Conservation (phyloP, 2,329 filamentous ascomycete genomes). For the Pseudogymnoascus sp. region DNA sequence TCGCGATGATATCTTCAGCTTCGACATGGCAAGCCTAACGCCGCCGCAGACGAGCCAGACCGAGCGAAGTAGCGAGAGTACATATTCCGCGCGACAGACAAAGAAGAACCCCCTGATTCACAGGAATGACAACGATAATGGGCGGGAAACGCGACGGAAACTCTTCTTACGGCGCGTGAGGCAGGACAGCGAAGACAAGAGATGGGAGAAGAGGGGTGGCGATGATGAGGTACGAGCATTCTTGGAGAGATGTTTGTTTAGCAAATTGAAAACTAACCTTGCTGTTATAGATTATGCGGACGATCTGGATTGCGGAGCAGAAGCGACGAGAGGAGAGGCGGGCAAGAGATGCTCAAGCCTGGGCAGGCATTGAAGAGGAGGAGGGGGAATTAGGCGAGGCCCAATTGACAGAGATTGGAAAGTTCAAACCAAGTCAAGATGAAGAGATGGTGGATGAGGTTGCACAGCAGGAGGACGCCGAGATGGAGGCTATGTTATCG, state of each 20-base stretch:
- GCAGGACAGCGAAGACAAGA: slow-evolving; percentile 49
- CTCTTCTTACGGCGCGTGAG: slow-evolving; percentile 62
- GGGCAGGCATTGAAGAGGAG: slow-evolving; percentile 21
- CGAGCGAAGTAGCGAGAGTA: neutral
- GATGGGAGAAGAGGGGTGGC: slow-evolving; percentile 52
- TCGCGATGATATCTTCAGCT: slow-evolving; percentile 1
- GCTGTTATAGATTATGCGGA: slow-evolving; percentile 27
- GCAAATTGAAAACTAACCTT: neutral
- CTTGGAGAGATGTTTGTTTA: neutral
- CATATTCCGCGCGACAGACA: neutral
- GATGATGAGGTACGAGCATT: slow-evolving; percentile 45
- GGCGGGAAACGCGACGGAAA: slow-evolving; percentile 54
- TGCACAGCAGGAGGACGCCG: slow-evolving; percentile 43
- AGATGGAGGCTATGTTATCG: slow-evolving; percentile 49
- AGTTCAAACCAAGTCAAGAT: slow-evolving; percentile 15
- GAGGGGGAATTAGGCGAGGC: slow-evolving; percentile 16
- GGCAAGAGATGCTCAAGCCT: slow-evolving; percentile 23
- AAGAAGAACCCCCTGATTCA: slow-evolving; percentile 57
- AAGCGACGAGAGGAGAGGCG: slow-evolving; percentile 26
- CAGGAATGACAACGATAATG: slow-evolving; percentile 45
- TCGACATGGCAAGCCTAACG: neutral
- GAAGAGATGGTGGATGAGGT: slow-evolving; percentile 42
- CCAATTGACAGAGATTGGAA: slow-evolving; percentile 7
- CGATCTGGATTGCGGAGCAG: slow-evolving; percentile 32
- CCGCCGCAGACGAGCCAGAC: neutral